A percentile compares a stretch with the other conserved stretches of the same genome.
Conservation (phyloP, 306 rosid species). For the Prosopis cineraria region DNA sequence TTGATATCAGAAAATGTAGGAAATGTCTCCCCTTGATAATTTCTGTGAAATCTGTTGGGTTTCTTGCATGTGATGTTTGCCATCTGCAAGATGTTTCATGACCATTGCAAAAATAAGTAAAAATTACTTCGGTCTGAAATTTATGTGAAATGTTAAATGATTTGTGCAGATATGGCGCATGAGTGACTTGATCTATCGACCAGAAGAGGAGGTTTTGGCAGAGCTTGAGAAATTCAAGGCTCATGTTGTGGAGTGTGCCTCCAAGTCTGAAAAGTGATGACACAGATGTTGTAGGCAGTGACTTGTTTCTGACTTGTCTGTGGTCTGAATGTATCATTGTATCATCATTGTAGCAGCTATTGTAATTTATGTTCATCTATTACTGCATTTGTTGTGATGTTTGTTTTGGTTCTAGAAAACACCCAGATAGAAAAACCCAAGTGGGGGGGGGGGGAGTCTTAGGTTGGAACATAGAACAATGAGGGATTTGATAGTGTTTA, state of each 20-base stretch:
- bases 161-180: conserved; percentile 95
- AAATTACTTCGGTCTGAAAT: neutral
- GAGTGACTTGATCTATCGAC: conserved; percentile 95
- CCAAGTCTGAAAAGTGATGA: conserved; percentile 60
- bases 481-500: conserved; percentile 16
- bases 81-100: neutral
- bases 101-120: neutral
- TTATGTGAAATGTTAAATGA: neutral
- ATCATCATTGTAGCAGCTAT: neutral
- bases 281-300: neutral
- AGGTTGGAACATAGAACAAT: conserved; percentile 18
- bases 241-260: conserved; percentile 80
- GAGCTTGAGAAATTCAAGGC: conserved; percentile 97
- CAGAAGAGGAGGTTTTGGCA: conserved; percentile 92
- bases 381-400: conserved; percentile 6
- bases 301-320: neutral
- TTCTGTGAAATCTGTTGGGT: neutral
- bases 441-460: conserved; percentile 25
- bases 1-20: neutral
- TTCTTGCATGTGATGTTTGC: neutral
- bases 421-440: neutral
- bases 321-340: neutral
- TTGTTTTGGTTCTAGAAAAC: neutral
- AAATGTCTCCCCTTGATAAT: neutral
- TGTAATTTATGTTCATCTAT: neutral